These are phyloP conservation scores for Linderniella brevidens DNA, from an alignment of 257 asterid species.

Conservation along the genomic window DNA sequence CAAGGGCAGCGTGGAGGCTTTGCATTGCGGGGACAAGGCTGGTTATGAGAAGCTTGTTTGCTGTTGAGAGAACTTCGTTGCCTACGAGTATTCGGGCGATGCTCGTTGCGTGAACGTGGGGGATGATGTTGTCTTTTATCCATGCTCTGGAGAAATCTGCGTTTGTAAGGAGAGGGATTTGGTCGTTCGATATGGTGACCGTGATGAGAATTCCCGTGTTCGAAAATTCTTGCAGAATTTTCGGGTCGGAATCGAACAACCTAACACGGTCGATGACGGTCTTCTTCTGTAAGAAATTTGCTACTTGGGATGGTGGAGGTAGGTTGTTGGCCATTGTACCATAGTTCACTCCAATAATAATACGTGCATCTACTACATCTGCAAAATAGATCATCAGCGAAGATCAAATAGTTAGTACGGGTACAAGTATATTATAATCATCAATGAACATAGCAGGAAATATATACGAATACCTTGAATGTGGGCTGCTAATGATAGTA, in stretches of 20 bases:
- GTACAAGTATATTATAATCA: not conserved
- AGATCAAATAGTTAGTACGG: not conserved
- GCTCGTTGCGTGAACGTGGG: slow-evolving; percentile 27
- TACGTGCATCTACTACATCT: slow-evolving; percentile 24
- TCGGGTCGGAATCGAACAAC: slow-evolving; percentile 37
- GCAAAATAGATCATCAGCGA: slow-evolving; percentile 1
- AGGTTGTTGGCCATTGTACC: slow-evolving; percentile 26
- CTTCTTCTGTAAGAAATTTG: slow-evolving; percentile 27
- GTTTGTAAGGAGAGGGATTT: slow-evolving; percentile 29
- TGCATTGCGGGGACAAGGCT: slow-evolving; percentile 61
- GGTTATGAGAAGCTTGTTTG: slow-evolving; percentile 21
- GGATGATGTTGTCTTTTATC: slow-evolving; percentile 28
- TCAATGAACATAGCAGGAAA: too few relatives aligned
- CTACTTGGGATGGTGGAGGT: slow-evolving; percentile 52
- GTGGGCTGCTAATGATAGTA: too few relatives aligned
- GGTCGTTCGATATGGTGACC: slow-evolving; percentile 31
- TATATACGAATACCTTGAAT: too few relatives aligned
- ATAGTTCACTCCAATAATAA: slow-evolving; percentile 21
- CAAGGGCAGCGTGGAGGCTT: slow-evolving; percentile 34
- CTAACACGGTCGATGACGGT: slow-evolving; percentile 43
- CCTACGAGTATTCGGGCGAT: slow-evolving; percentile 50
- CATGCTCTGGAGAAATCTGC: slow-evolving; percentile 30
- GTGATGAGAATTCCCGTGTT: slow-evolving; percentile 34
- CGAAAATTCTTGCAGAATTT: slow-evolving; percentile 44
- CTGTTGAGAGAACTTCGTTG: slow-evolving; percentile 44